A percentile compares a stretch with the other conserved stretches of the same genome.
phyloP scores from a whole-genome alignment of 495 filamentous ascomycete species.

The Hypoxylon lenormandii region DNA sequence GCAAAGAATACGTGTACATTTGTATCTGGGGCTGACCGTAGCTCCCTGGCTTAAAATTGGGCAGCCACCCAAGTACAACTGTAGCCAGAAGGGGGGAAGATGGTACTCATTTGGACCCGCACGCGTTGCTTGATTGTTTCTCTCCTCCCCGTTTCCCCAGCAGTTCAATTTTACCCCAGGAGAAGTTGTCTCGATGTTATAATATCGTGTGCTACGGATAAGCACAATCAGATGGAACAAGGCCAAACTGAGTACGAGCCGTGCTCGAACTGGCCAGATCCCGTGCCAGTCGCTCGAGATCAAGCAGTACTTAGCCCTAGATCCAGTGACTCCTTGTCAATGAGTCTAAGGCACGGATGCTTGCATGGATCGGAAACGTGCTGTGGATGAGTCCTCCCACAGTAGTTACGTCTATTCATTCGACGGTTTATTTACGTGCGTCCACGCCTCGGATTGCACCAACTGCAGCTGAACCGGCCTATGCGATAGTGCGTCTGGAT shows the following conservation, averaged over 20 bases:
- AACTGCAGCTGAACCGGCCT: constrained; percentile 22
- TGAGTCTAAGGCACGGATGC: constrained; percentile 36
- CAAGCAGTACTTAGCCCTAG: constrained; percentile 43
- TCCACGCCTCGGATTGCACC: constrained; percentile 21
- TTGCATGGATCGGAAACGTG: constrained; percentile 47
- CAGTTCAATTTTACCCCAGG: background rate
- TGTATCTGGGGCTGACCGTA: constrained; percentile 10
- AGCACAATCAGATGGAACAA: constrained; percentile 8
- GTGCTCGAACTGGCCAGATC: constrained; percentile 21
- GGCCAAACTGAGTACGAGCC: constrained; percentile 16
- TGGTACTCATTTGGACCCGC: constrained; percentile 5
- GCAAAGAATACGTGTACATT: constrained; percentile 12
- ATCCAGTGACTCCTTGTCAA: constrained; percentile 46
- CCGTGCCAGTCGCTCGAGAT: constrained; percentile 42
- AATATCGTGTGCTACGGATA: constrained; percentile 5
- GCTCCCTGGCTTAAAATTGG: constrained; percentile 16
- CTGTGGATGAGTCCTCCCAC: constrained; percentile 26
- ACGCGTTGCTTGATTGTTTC: constrained; percentile 1
- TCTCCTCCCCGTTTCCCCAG: background rate
- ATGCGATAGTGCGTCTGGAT: constrained; percentile 21
- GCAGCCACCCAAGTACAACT: constrained; percentile 16
- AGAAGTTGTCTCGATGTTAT: constrained; percentile 3
- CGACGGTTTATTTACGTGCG: constrained; percentile 10
- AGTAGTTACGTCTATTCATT: constrained; percentile 15
- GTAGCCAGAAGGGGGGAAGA: constrained; percentile 18